Conservation (phyloP, 768 basidiomycete genomes). For the Boletellus ananiceps region DNA sequence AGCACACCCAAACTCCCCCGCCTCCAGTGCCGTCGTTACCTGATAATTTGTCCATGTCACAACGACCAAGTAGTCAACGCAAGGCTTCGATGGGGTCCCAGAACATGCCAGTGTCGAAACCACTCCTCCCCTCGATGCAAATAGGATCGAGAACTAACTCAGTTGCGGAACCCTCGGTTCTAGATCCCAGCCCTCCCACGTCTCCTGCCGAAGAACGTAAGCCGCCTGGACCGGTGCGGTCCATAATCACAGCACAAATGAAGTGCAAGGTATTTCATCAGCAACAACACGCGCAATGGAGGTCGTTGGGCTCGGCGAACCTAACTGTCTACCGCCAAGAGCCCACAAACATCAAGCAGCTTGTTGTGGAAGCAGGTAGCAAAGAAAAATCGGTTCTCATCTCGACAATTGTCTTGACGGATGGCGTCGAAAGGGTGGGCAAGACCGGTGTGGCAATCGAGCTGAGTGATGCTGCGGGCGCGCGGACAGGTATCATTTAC, state of each 20-base stretch:
- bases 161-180: constrained; percentile 47
- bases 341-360: constrained; percentile 89
- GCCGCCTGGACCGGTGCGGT: constrained; percentile 63
- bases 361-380: constrained; percentile 87
- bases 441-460: constrained; percentile 98
- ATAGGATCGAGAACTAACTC: constrained; percentile 49
- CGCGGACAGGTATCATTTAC: constrained; percentile 89
- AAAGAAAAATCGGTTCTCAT: constrained; percentile 76
- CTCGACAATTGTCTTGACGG: constrained; percentile 91
- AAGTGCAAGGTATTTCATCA: constrained; percentile 98
- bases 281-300: constrained; percentile 97
- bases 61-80: constrained; percentile 19
- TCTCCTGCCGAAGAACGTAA: constrained; percentile 65
- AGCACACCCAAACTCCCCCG: constrained; percentile 33
- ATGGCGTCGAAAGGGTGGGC: constrained; percentile 97
- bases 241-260: constrained; percentile 83
- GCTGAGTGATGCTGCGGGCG: constrained; percentile 79
- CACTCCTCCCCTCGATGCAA: constrained; percentile 62
- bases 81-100: constrained; percentile 15
- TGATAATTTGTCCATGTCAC: constrained; percentile 31
- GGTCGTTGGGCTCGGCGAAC: constrained; percentile 82
- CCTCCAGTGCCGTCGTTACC: constrained; percentile 40
- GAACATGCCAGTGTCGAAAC: constrained; percentile 42
- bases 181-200: constrained; percentile 77
- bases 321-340: constrained; percentile 82